Percentiles rank a stretch among this genome's conserved stretches.
Conservation (phyloP, 2,329 filamentous ascomycete species). For the Byssoonygena ceratinophila region DNA sequence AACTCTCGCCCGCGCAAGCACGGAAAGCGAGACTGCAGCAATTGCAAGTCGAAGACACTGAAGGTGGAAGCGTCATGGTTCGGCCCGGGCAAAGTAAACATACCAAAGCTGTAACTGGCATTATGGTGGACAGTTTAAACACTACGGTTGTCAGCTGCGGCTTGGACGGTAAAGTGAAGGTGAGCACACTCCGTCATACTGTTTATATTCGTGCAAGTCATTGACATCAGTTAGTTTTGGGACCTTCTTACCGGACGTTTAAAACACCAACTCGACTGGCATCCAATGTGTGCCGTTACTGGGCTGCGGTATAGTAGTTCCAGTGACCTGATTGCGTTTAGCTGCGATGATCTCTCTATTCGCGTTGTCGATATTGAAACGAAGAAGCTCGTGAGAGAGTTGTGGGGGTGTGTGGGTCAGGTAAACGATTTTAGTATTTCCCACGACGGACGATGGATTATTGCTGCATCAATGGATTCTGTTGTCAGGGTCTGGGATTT, state of each 20-base stretch:
- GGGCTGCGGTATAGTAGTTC: constrained; percentile 69
- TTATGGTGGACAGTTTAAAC: constrained; percentile 83
- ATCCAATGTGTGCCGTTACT: constrained; percentile 62
- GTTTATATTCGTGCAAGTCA: background rate
- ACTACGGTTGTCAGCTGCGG: constrained; percentile 75
- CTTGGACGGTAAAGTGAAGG: constrained; percentile 79
- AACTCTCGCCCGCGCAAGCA: constrained; percentile 65
- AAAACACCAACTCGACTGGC: constrained; percentile 72
- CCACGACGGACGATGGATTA: constrained; percentile 84
- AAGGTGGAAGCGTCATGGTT: constrained; percentile 21
- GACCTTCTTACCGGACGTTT: constrained; percentile 77
- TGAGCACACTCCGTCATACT: constrained; percentile 19
- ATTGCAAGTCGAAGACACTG: constrained; percentile 48
- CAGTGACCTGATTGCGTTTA: constrained; percentile 76
- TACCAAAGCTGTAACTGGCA: constrained; percentile 68
- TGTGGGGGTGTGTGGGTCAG: constrained; percentile 65
- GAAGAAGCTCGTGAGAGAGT: constrained; percentile 79
- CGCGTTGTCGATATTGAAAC: constrained; percentile 85
- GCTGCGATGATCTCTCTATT: constrained; percentile 79
- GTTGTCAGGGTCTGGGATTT: constrained; percentile 86
- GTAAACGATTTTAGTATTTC: constrained; percentile 84
- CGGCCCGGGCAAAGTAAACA: constrained; percentile 58
- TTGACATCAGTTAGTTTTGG: constrained; percentile 56
- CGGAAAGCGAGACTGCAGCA: constrained; percentile 61
- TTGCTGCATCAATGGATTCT: constrained; percentile 72